Evolutionary conservation across 192 early-diverging fungal species (phyloP).

Genomic region (Kappamyces sp.): DNA sequence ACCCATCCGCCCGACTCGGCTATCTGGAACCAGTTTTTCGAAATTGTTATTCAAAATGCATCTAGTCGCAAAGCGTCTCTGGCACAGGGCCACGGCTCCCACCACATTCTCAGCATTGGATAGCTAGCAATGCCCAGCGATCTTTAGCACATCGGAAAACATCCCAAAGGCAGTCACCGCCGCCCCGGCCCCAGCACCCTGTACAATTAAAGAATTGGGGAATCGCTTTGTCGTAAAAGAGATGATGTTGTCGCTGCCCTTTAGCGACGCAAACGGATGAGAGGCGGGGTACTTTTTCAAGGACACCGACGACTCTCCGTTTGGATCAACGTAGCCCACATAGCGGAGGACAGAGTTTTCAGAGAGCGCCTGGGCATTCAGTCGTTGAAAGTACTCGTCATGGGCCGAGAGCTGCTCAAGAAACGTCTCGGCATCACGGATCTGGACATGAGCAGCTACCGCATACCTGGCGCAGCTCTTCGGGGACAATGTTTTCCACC

Average conservation of each 20-base stretch:
- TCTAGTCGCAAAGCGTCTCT: too few relatives aligned
- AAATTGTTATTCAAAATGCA: too few relatives aligned
- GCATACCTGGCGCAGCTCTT: conserved; percentile 59
- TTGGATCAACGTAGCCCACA: conserved; percentile 81
- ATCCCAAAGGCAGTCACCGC: conserved; percentile 98
- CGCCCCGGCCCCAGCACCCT: conserved; percentile 92
- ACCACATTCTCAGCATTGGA: too few relatives aligned
- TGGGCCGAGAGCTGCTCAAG: conserved; percentile 74
- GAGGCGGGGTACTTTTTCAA: conserved; percentile 62
- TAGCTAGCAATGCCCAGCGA: conserved; percentile 23
- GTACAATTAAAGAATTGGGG: conserved; percentile 91
- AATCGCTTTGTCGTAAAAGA: conserved; percentile 91
- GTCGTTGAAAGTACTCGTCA: conserved; percentile 75
- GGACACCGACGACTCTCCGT: conserved; percentile 61
- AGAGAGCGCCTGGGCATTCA: conserved; percentile 71
- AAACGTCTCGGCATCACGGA: conserved; percentile 69
- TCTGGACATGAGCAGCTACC: too few relatives aligned
- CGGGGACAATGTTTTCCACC: conserved; percentile 96
- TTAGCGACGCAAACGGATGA: conserved; percentile 93
- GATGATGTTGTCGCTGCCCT: conserved; percentile 98
- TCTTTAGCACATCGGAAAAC: conserved; percentile 87
- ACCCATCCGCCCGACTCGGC: too few relatives aligned
- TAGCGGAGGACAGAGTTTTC: conserved; percentile 82
- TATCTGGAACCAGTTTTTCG: too few relatives aligned
- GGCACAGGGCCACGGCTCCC: too few relatives aligned